Evolutionary conservation across 352 stramenopile genomes (phyloP), one percentile per base, ranked within the genome.

Genomic region (Phytopythium helicoides): DNA sequence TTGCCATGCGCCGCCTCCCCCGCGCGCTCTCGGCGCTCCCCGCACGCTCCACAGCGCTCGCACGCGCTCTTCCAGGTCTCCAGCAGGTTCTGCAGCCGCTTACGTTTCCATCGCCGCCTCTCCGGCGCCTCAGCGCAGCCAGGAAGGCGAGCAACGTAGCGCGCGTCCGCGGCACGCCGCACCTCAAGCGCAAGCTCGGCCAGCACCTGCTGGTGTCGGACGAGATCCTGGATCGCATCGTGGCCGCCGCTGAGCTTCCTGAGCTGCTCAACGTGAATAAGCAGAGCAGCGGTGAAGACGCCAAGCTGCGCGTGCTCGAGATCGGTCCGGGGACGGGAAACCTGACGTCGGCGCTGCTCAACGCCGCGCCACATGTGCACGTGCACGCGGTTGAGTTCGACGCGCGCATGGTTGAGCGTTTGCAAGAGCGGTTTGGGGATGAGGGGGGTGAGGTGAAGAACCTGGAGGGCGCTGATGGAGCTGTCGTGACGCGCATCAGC

Each of bases 321-420:
- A 88, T 95, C 47, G 86, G 86, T 12, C 84, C 86, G 0, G 86
- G 86, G 15, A 95, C 83, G 7, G 86, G 86, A 46, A 95, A 95
- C 50, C 67, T 95, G 38, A 95, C 86, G 56, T 82, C 85, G n/a
- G 70, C 79, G 25, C 49, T 95, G 52, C 66, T 95, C 33, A 54
- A 68, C 26, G 44, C 69, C 12, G 62, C 66, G 8, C 64, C 75
- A 1, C 60, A 63, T 2, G 62, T 94, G 25, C 65, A 75, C 16
- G 72, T 92, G 19, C 70, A 86, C 39, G 66, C 73, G 2, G 75
- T 95, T 22, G 86, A 95, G 61, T 92, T 81, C 49, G 86, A 95
- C 48, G 37, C 22, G 12, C 76, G 77, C 51, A 92, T 95, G 86
- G 73, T 92, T 33, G 66, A 82, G 65, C 69, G 74, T 26, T 62